These are phyloP conservation scores for Lachancea sp. DNA, from an alignment of 805 yeast genomes.

Conservation along the genomic window DNA sequence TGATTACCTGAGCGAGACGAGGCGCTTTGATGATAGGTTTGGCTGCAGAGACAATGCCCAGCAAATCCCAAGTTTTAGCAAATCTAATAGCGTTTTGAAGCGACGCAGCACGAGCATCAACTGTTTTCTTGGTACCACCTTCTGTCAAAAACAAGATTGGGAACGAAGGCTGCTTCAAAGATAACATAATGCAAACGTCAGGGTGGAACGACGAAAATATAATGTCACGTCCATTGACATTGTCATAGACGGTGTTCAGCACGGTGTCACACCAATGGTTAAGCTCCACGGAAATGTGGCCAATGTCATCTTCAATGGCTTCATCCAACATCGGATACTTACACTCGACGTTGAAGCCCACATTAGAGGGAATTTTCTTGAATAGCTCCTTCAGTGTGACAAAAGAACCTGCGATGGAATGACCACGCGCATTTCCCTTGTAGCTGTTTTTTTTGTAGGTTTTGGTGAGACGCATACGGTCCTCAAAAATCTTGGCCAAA, in stretches of 20 bases:
- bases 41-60: conserved; percentile 89
- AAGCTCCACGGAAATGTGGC: conserved; percentile 73
- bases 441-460: conserved; percentile 81
- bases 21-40: conserved; percentile 85
- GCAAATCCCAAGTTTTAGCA: conserved; percentile 81
- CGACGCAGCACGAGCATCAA: conserved; percentile 81
- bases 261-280: conserved; percentile 88
- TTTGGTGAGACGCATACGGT: conserved; percentile 78
- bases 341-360: conserved; percentile 92
- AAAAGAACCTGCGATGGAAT: conserved; percentile 84
- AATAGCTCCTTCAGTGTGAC: conserved; percentile 84
- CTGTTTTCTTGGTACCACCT: conserved; percentile 78
- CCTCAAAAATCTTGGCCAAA: conserved; percentile 22
- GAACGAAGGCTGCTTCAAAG: conserved; percentile 87
- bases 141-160: conserved; percentile 90
- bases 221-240: conserved; percentile 73
- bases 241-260: conserved; percentile 68
- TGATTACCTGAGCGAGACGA: conserved; percentile 82
- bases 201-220: conserved; percentile 94
- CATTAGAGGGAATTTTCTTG: conserved; percentile 68
- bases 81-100: conserved; percentile 87
- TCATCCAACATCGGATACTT: conserved; percentile 95
- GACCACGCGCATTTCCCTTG: conserved; percentile 90
- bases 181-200: conserved; percentile 76
- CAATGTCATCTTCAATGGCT: conserved; percentile 83